Evolutionary conservation across 2,329 filamentous ascomycete species (phyloP), one percentile per base, ranked within the genome.

Genomic region (Pseudopyricularia javanii): DNA sequence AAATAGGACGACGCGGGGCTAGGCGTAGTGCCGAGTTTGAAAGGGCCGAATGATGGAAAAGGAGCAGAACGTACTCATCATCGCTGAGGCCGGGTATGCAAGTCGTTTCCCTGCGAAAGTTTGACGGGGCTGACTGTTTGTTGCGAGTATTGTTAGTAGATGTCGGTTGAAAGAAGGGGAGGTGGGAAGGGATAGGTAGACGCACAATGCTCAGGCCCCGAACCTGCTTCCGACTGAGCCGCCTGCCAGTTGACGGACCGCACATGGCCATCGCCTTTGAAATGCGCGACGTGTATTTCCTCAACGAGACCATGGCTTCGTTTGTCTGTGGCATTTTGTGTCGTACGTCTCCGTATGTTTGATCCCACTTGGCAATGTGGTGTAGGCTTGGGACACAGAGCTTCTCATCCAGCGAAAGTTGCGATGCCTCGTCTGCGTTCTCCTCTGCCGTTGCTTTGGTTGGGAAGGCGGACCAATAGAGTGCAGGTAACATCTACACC

Each of bases 221-320:
- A 24, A 35, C 12, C 30, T 20, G 24, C 6, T 34, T 49, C 30
- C 20, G 17, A 12, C 32, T 20, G 30, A n/a, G 15, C 4, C 37
- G 37, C 9, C 37, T 20, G 3, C 37, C 37, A 11, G 37, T 43
- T 20, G 37, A 43, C 7, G 37, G 37, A 11, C 37, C 37, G 17
- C 37, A 43, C 37, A 43, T 43, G 17, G n/a, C n/a, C 37, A 49
- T 24, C n/a, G 30, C 48, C 48, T 49, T 49, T 28, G 48, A 49
- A 34, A 49, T 22, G n/a, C 32, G 48, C n/a, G 22, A 15, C 9
- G 48, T 34, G 22, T 34, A 35, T 24, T 34, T 49, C 48, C 33
- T 49, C 28, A 49, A 32, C 4, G 48, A 49, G 8, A 34, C 17
- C 48, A 49, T 35, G 11, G 17, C 7, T 4, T 43, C 17, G 37